Evolutionary conservation across 805 yeast species (phyloP).

Genomic region (Yarrowia sp.): DNA sequence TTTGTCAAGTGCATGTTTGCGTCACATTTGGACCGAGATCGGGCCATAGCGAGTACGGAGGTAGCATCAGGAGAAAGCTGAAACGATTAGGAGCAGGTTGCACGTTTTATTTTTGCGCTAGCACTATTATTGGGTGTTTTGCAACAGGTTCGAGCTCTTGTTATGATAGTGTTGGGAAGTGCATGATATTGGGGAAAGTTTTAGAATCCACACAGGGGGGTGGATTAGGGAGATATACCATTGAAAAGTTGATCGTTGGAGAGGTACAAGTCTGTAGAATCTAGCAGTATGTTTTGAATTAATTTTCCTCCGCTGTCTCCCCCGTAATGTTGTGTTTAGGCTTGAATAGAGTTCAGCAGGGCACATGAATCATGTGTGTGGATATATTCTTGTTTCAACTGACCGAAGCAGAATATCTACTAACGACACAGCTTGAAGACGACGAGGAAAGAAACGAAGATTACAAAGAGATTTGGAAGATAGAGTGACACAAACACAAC

Average conservation of each 20-base stretch:
- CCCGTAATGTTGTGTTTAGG: background rate
- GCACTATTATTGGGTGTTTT: background rate
- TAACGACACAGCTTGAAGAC: constrained; percentile 12
- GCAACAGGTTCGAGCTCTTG: background rate
- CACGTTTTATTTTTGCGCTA: background rate
- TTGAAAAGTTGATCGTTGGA: background rate
- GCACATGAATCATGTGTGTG: constrained; percentile 1
- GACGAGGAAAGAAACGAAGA: background rate
- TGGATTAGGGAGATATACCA: background rate
- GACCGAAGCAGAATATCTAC: background rate
- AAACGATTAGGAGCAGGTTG: too few relatives aligned
- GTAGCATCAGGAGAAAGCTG: too few relatives aligned
- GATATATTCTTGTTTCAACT: constrained; percentile 12
- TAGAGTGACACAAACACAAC: background rate
- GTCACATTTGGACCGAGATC: too few relatives aligned
- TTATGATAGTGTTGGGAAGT: background rate
- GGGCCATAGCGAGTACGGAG: too few relatives aligned
- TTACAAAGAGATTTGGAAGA: background rate
- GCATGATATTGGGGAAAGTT: background rate
- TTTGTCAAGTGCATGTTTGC: background rate
- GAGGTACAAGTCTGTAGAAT: background rate
- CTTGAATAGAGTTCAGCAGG: background rate
- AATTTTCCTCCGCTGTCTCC: background rate
- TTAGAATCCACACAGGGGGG: background rate
- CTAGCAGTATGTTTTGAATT: background rate